These are phyloP conservation scores for Uronychia setigera DNA, from an alignment of 73 alveolate genomes.

Conservation along the genomic window DNA sequence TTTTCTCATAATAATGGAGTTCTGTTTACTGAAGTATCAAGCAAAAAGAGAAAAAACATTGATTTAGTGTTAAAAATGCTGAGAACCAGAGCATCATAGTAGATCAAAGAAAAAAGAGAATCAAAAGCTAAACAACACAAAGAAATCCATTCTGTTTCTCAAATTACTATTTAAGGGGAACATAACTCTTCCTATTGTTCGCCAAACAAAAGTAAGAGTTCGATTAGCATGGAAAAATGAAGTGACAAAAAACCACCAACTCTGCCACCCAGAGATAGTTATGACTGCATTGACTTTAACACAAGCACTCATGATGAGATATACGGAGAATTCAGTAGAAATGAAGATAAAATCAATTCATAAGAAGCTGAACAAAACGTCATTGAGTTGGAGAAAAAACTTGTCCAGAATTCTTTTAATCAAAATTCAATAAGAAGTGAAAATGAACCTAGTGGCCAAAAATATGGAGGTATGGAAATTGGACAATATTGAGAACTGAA, in stretches of 20 bases:
- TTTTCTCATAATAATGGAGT: too few species aligned
- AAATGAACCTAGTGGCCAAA: too few species aligned
- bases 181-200: neutral
- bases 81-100: neutral
- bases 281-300: neutral
- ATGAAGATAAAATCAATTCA: neutral
- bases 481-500: too few species aligned
- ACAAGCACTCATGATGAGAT: too few species aligned
- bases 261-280: neutral
- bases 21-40: too few species aligned
- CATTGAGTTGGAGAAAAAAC: neutral
- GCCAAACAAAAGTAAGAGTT: neutral
- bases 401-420: neutral
- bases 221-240: too few species aligned
- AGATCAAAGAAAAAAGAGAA: neutral
- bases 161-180: neutral
- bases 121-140: neutral
- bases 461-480: too few species aligned
- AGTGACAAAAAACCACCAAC: neutral
- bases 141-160: neutral
- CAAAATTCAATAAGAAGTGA: too few species aligned
- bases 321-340: neutral
- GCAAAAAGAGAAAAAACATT: too few species aligned
- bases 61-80: neutral
- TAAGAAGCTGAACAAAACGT: too few species aligned